Evolutionary conservation across 139 green algal genomes (phyloP), one percentile per base, ranked within the genome.

Genomic region (Chlamydomonas sp.): DNA sequence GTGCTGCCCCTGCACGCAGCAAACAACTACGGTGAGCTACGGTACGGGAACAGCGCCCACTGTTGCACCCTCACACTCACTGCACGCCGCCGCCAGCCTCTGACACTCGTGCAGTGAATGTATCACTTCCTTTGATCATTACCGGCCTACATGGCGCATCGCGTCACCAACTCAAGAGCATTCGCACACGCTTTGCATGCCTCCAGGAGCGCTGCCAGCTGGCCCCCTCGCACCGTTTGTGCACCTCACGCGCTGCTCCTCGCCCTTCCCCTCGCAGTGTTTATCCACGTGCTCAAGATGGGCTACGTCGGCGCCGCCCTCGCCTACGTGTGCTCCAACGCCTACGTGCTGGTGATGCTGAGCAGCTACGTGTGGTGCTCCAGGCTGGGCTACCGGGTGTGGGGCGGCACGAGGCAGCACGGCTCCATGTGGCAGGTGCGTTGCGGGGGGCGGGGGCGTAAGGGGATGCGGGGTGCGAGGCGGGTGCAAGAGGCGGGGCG

Each of bases 1-100:
- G 88, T 91, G n/a, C 76, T 91, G 69, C 80, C 68, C 6, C 72
- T 93, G 61, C 92, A 95, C 83, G 58, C 90, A 0, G 81, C n/a
- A 17, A 91, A 80, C 79, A 93, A 90, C 85, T 90, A 86, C 16
- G 81, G 81, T 86, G 68, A 16, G 79, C 3, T 62, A n/a, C n/a
- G n/a, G n/a, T n/a, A n/a, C n/a, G n/a, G n/a, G n/a, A n/a, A n/a
- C n/a, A n/a, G n/a, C n/a, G n/a, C n/a, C n/a, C n/a, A n/a, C n/a
- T n/a, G n/a, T n/a, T n/a, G n/a, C n/a, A n/a, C n/a, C n/a, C n/a
- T n/a, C n/a, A n/a, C n/a, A n/a, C n/a, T n/a, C n/a, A n/a, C n/a
- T n/a, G n/a, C n/a, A n/a, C n/a, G n/a, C n/a, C n/a, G n/a, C n/a
- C n/a, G n/a, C n/a, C n/a, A n/a, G n/a, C n/a, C n/a, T n/a, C n/a